Base-by-base conservation (phyloP, 495 filamentous ascomycete species). In the Talaromyces thailandensis region DNA sequence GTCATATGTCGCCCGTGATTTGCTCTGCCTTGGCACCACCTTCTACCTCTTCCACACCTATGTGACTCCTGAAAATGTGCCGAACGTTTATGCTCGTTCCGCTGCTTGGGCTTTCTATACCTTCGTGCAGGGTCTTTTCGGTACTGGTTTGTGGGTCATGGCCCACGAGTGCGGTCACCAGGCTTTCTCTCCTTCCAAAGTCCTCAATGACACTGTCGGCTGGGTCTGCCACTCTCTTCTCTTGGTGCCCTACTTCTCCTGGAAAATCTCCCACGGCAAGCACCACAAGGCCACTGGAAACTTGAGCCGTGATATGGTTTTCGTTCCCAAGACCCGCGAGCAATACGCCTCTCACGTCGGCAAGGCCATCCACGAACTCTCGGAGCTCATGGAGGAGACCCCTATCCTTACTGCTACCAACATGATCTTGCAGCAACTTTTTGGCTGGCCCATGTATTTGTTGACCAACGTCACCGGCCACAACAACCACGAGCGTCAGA, bases 271-370 rank as follows among this genome's bases (percentile, higher is more conserved):
- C 64, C 91, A 96, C 78, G 86, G 89, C 73, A 92, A 93, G 83
- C 91, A 96, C 79, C 91, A 96, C 83, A 93, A 97, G 81, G 91
- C 92, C 56, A 98, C 94, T 45, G 94, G 92, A 64, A 83, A 98
- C 82, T 80, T 98, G 67, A 91, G 93, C 72, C 90, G 92, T 67
- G 94, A 98, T 76, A 97, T 97, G 92, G 94, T 97, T 63, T 96
- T 96, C 77, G 81, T 96, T 3, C 94, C 94, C 37, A 90, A 88
- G 79, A 92, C 90, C 62, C 85, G 92, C 37, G 82, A 91, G 56
- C 72, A 87, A 71, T 89, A 88, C 66, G 89, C 90, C 32, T 83
- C 79, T 56, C 85, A 85, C 51, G 64, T 91, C 62, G 90, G 90
- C 67, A 81, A 79, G 64, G 65, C 90, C 60, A 76, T 82, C 58